A percentile compares a stretch with the other conserved stretches of the same genome.
These are phyloP conservation scores for Arthrobotrys sphaeroides DNA, from an alignment of 2,329 filamentous ascomycete genomes.

Conservation along the genomic window DNA sequence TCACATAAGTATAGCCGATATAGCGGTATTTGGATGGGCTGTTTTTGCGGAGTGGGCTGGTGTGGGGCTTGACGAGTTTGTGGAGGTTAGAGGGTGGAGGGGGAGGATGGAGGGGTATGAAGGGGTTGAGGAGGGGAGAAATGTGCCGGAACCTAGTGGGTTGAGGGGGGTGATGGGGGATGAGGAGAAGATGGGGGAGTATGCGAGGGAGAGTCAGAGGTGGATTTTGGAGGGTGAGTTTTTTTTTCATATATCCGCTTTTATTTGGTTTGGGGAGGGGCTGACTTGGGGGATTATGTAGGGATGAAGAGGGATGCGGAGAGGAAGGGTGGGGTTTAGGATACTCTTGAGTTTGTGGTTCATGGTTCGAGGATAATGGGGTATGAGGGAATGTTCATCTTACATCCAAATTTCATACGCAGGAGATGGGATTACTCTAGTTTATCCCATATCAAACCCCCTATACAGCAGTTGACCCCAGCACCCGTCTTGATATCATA, in stretches of 20 bases:
- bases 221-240: constrained; percentile 75
- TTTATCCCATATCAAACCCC: too few species aligned
- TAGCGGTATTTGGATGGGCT: constrained; percentile 83
- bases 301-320: constrained; percentile 40
- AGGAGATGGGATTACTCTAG: too few species aligned
- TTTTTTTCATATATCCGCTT: too few species aligned
- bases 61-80: constrained; percentile 78
- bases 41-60: constrained; percentile 69
- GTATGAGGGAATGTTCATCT: too few species aligned
- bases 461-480: too few species aligned
- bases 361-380: too few species aligned
- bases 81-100: constrained; percentile 79
- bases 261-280: constrained; percentile 63
- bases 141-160: constrained; percentile 69
- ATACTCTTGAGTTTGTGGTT: too few species aligned
- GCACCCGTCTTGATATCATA: too few species aligned
- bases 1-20: constrained; percentile 78
- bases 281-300: constrained; percentile 70
- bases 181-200: constrained; percentile 66
- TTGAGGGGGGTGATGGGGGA: constrained; percentile 69
- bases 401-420: too few species aligned
- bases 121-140: constrained; percentile 77
- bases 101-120: constrained; percentile 74
- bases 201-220: constrained; percentile 65
- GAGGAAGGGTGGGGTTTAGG: too few species aligned